A percentile compares a stretch with the other conserved stretches of the same genome.
phyloP scores from a whole-genome alignment of 1,139 yeast species.

The Scheffersomyces cryptocercus region DNA sequence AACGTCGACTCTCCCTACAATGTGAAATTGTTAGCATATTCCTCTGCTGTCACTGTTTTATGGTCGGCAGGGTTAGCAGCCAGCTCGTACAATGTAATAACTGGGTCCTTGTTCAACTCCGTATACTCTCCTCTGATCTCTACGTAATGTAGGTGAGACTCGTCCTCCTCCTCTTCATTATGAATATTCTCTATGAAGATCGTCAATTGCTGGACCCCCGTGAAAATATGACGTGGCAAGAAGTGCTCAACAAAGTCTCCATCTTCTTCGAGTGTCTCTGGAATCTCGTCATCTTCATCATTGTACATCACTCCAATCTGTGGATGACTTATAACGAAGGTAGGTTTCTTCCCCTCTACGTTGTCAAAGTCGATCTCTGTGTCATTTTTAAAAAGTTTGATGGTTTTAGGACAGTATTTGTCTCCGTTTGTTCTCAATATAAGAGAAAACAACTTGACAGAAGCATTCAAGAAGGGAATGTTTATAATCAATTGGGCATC shows the following conservation, averaged over 20 bases:
- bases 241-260: constrained; percentile 78
- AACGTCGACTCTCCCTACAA: too few species aligned
- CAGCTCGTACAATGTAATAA: constrained; percentile 77
- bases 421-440: constrained; percentile 68
- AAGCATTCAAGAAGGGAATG: constrained; percentile 72
- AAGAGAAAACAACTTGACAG: constrained; percentile 73
- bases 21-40: constrained; percentile 5
- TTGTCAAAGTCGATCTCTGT: constrained; percentile 70
- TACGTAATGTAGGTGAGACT: constrained; percentile 61
- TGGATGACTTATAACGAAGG: constrained; percentile 64
- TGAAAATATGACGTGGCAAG: constrained; percentile 72
- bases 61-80: constrained; percentile 95
- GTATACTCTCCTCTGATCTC: constrained; percentile 84
- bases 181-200: constrained; percentile 67
- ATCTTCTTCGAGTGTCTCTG: constrained; percentile 34
- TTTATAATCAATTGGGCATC: constrained; percentile 78
- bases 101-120: constrained; percentile 63
- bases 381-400: constrained; percentile 74
- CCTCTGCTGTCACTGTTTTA: constrained; percentile 38
- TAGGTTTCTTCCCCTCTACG: constrained; percentile 51
- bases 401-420: constrained; percentile 63
- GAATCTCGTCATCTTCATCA: constrained; percentile 36
- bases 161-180: constrained; percentile 35
- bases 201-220: constrained; percentile 68
- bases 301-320: constrained; percentile 48